Conservation (phyloP, 805 yeast genomes). For the Myxozyma melibiosi region DNA sequence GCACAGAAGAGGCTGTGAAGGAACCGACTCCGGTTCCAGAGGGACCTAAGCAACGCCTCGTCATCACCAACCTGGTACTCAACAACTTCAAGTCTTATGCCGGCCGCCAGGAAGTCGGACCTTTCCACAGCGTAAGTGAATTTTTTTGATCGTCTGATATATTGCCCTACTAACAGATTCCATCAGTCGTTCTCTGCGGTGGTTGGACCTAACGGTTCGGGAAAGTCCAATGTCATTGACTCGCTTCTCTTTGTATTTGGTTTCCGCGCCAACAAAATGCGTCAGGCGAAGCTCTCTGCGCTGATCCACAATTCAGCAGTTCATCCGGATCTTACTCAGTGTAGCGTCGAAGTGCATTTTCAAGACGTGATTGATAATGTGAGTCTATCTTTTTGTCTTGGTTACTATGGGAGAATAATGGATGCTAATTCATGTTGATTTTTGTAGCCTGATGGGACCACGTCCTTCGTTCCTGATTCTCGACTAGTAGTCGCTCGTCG, state of each 20-base stretch:
- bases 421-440: constrained; percentile 16
- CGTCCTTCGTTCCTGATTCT: constrained; percentile 55
- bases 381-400: neutral
- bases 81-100: constrained; percentile 95
- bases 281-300: constrained; percentile 91
- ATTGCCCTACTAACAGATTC: neutral
- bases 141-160: neutral
- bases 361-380: constrained; percentile 64
- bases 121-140: constrained; percentile 63
- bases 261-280: constrained; percentile 92
- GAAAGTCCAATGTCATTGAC: constrained; percentile 96
- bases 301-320: constrained; percentile 87
- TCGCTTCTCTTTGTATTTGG: constrained; percentile 96
- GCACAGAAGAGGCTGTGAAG: neutral
- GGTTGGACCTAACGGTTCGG: constrained; percentile 98
- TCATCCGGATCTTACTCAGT: constrained; percentile 64
- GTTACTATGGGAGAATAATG: constrained; percentile 39
- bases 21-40: constrained; percentile 3
- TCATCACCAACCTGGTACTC: constrained; percentile 71
- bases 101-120: constrained; percentile 90
- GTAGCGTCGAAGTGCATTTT: constrained; percentile 92
- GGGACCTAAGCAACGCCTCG: constrained; percentile 52
- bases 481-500: constrained; percentile 73
- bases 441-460: constrained; percentile 45
- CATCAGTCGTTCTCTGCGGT: constrained; percentile 86